Percentiles rank a stretch among this genome's conserved stretches.
phyloP scores from a whole-genome alignment of 257 asterid species.

The Phtheirospermum japonicum region DNA sequence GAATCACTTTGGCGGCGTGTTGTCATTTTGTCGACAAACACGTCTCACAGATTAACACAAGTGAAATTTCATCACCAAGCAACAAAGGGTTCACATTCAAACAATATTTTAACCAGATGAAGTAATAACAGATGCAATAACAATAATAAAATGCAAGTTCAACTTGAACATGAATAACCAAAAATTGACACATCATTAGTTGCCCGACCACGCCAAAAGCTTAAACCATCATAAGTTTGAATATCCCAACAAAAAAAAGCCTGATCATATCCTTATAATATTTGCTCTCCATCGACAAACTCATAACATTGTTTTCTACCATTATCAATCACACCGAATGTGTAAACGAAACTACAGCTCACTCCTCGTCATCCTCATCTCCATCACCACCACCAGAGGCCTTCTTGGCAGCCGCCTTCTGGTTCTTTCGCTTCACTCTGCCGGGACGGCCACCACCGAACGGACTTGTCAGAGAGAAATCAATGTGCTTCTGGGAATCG shows the following conservation, averaged over 20 bases:
- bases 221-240: background rate
- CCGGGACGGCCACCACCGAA: slow-evolving; percentile 70
- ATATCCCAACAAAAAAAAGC: slow-evolving; percentile 24
- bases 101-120: too few relatives aligned
- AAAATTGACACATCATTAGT: too few relatives aligned
- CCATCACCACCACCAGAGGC: slow-evolving; percentile 70
- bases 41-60: too few relatives aligned
- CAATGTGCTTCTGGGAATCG: slow-evolving; percentile 68
- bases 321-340: too few relatives aligned
- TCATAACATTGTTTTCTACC: slow-evolving; percentile 11
- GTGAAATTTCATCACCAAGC: too few relatives aligned
- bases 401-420: slow-evolving; percentile 61
- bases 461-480: slow-evolving; percentile 69
- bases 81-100: too few relatives aligned
- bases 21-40: too few relatives aligned
- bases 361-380: slow-evolving; percentile 62
- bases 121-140: too few relatives aligned
- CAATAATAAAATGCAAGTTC: too few relatives aligned
- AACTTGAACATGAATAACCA: too few relatives aligned
- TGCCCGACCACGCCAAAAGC: slow-evolving; percentile 13
- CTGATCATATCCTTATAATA: background rate
- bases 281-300: background rate
- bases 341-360: slow-evolving; percentile 16
- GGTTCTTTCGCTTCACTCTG: slow-evolving; percentile 63
- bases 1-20: too few relatives aligned